phyloP scores from a whole-genome alignment of 192 early-diverging fungal species.

The Umbelopsis sp. region DNA sequence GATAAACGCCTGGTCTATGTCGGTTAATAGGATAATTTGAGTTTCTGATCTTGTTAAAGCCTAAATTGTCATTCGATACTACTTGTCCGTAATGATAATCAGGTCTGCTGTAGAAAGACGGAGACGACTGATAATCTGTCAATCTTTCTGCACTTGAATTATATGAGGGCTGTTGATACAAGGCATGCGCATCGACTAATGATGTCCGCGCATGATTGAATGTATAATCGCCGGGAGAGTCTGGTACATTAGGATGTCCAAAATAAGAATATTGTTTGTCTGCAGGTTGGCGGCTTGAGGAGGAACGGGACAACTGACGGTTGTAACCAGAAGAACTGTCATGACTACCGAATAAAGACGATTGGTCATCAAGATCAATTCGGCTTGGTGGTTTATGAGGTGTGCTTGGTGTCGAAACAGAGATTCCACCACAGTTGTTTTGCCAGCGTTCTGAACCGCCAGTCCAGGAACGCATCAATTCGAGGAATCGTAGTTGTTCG shows the following conservation, averaged over 20 bases:
- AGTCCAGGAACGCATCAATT: conserved; percentile 29
- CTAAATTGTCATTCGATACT: neutral
- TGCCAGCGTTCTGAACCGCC: conserved; percentile 30
- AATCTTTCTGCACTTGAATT: neutral
- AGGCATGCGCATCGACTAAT: neutral
- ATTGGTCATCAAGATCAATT: neutral
- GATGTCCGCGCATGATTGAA: neutral
- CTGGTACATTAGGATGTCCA: neutral
- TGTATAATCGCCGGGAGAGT: neutral
- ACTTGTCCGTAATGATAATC: conserved; percentile 3
- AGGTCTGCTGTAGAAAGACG: neutral
- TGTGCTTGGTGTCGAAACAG: neutral
- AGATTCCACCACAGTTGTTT: conserved; percentile 18
- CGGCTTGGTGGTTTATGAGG: neutral
- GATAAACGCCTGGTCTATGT: conserved; percentile 22
- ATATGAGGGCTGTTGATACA: conserved; percentile 1
- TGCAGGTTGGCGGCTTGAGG: neutral
- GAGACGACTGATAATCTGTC: neutral
- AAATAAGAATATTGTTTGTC: conserved; percentile 2
- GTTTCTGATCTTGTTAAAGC: neutral
- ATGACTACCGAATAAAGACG: neutral
- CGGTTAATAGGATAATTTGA: conserved; percentile 1
- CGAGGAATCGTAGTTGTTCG: conserved; percentile 26
- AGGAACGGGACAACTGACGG: neutral
- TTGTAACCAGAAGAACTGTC: neutral